Evolutionary conservation across 2,329 filamentous ascomycete species (phyloP).

Genomic region (Canariomyces notabilis): DNA sequence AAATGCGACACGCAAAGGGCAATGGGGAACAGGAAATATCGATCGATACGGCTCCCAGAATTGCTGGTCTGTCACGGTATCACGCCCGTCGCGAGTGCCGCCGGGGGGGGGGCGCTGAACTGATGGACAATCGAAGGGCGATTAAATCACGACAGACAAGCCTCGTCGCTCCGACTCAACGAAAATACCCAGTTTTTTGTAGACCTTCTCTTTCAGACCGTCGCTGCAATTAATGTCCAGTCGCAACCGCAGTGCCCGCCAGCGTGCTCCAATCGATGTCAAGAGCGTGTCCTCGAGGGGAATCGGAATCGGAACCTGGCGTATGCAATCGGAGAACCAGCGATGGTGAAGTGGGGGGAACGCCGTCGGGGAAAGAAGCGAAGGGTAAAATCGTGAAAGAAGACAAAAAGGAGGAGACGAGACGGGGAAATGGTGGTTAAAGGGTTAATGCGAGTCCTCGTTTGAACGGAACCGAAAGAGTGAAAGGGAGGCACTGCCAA

Average conservation of each 20-base stretch:
- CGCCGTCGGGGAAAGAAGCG: constrained; percentile 18
- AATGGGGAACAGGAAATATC: constrained; percentile 4
- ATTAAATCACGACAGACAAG: not conserved
- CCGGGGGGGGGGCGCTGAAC: not conserved
- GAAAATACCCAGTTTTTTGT: not conserved
- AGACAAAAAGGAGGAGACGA: constrained; percentile 16
- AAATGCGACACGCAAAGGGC: constrained; percentile 8
- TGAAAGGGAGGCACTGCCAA: constrained; percentile 24
- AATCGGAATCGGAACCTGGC: constrained; percentile 9
- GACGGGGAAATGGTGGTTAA: constrained; percentile 15
- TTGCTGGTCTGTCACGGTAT: not conserved
- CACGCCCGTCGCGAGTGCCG: not conserved
- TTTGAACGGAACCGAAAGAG: constrained; percentile 10
- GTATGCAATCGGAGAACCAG: constrained; percentile 9
- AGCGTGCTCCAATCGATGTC: constrained; percentile 21
- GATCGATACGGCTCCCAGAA: not conserved
- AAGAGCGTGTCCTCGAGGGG: constrained; percentile 13
- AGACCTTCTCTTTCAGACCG: not conserved
- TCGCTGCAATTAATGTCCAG: constrained; percentile 2
- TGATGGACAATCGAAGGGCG: not conserved
- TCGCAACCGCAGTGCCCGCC: constrained; percentile 25
- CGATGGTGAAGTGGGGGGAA: constrained; percentile 12
- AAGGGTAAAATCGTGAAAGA: constrained; percentile 17
- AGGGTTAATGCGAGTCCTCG: constrained; percentile 21
- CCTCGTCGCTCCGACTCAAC: constrained; percentile 1